phyloP scores from a whole-genome alignment of 345 rosid genomes.

The Ceriops tagal region DNA sequence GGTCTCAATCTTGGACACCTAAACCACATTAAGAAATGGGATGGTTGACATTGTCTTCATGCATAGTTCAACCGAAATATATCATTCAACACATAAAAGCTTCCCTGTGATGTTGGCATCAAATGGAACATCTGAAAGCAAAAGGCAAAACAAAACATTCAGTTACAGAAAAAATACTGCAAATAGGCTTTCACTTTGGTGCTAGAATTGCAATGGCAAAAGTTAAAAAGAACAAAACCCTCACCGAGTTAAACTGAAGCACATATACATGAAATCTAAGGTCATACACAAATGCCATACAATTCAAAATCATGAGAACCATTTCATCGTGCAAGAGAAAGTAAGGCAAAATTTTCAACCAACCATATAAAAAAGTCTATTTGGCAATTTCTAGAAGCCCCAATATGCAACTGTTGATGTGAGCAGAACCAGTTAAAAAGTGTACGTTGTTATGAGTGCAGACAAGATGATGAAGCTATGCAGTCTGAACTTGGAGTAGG shows the following conservation, averaged over 20 bases:
- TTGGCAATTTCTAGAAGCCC: background rate
- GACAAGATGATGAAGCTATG: no score
- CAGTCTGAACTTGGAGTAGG: no score
- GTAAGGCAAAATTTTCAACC: no score
- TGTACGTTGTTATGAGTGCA: no score
- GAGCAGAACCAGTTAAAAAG: background rate
- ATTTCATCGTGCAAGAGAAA: no score
- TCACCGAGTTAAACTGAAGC: no score
- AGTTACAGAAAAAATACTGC: background rate
- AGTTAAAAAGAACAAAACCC: no score
- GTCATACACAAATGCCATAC: no score
- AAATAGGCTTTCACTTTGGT: background rate
- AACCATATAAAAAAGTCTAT: background rate
- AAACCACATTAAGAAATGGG: background rate
- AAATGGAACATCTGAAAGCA: conserved; percentile 86
- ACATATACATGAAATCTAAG: no score
- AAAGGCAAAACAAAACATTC: conserved; percentile 5
- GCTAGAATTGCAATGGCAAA: no score
- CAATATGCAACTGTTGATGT: background rate
- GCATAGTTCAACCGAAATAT: conserved; percentile 98
- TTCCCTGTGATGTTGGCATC: conserved; percentile 96
- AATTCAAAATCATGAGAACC: no score
- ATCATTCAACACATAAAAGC: conserved; percentile 84
- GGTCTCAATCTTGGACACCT: conserved; percentile 10
- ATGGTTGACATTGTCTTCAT: conserved; percentile 32